Evolutionary conservation across 495 filamentous ascomycete genomes (phyloP).

Genomic region (Hypoxylon lenormandii): DNA sequence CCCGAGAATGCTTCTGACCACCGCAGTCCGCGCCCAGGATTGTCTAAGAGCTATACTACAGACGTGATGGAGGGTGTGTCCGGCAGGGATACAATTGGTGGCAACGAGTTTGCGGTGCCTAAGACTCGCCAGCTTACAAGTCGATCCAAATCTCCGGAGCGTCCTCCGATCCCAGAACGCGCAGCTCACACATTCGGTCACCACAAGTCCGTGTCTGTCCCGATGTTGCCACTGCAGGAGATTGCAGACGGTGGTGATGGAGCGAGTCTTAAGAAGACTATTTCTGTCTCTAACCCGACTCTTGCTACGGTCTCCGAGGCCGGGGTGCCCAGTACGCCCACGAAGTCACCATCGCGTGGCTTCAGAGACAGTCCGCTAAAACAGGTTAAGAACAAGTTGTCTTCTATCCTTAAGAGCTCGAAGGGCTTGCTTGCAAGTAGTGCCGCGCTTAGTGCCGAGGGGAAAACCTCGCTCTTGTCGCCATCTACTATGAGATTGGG

Average conservation of each 20-base stretch:
- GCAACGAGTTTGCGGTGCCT: slow-evolving; percentile 56
- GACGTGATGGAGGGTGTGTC: slow-evolving; percentile 71
- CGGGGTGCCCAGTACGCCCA: slow-evolving; percentile 71
- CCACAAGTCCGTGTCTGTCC: slow-evolving; percentile 67
- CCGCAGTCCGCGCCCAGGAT: slow-evolving; percentile 59
- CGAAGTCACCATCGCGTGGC: slow-evolving; percentile 75
- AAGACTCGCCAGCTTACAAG: slow-evolving; percentile 52
- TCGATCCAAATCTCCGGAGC: slow-evolving; percentile 54
- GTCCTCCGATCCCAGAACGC: slow-evolving; percentile 52
- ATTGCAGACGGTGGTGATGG: slow-evolving; percentile 52
- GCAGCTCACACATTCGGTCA: slow-evolving; percentile 56
- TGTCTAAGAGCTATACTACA: slow-evolving; percentile 68
- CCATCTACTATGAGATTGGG: slow-evolving; percentile 56
- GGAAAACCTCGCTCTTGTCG: slow-evolving; percentile 68
- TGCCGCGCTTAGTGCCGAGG: slow-evolving; percentile 79
- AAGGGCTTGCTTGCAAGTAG: slow-evolving; percentile 84
- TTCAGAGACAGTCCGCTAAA: slow-evolving; percentile 82
- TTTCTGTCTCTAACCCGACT: slow-evolving; percentile 72
- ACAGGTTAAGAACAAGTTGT: slow-evolving; percentile 86
- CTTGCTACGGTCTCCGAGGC: slow-evolving; percentile 57
- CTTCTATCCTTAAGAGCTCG: slow-evolving; percentile 86
- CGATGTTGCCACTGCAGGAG: slow-evolving; percentile 58
- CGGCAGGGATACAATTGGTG: slow-evolving; percentile 58
- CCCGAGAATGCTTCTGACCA: slow-evolving; percentile 50
- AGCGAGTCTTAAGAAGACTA: slow-evolving; percentile 67